Evolutionary conservation across 73 alveolate species (phyloP).

Genomic region (Breviolum minutum): DNA sequence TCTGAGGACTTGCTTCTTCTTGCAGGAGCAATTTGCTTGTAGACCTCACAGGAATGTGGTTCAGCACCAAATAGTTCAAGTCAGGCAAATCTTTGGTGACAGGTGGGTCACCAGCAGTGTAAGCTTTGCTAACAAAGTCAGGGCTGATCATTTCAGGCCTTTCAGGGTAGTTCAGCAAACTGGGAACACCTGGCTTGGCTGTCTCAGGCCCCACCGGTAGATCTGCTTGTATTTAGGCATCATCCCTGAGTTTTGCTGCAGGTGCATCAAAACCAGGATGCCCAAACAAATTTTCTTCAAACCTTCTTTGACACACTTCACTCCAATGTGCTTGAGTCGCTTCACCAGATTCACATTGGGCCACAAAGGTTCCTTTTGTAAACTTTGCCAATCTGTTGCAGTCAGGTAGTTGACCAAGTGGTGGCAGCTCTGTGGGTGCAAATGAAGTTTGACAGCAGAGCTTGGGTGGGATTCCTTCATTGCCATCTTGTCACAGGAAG

Average conservation of each 20-base stretch:
- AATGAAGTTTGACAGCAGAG: not conserved
- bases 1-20: not conserved
- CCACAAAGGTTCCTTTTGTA: not conserved
- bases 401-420: not conserved
- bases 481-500: not conserved
- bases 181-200: not conserved
- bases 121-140: not conserved
- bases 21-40: not conserved
- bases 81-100: not conserved
- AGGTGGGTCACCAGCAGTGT: not conserved
- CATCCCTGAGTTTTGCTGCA: not conserved
- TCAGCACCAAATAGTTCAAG: conserved; percentile 18
- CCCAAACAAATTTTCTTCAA: not conserved
- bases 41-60: conserved; percentile 4
- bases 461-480: not conserved
- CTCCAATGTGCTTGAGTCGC: not conserved
- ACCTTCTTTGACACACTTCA: not conserved
- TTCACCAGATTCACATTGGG: not conserved
- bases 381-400: not conserved
- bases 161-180: not conserved
- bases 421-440: not conserved
- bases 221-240: not conserved
- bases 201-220: not conserved
- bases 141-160: not conserved
- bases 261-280: not conserved